A percentile compares a stretch with the other conserved stretches of the same genome.
Evolutionary conservation across 192 early-diverging fungal genomes (phyloP).

Genomic region (Backusella tuberculispora): DNA sequence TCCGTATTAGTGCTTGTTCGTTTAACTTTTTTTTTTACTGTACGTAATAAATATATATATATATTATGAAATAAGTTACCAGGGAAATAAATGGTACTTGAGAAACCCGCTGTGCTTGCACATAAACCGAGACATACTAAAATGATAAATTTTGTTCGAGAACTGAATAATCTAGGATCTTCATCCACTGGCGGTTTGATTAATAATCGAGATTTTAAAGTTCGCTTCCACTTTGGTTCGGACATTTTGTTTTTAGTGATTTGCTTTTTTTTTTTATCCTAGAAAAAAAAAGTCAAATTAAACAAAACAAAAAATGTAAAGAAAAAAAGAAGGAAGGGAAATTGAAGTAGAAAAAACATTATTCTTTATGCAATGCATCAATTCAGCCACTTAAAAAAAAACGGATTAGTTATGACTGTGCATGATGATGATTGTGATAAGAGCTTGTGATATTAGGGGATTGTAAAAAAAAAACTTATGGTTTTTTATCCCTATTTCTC

Average conservation of each 20-base stretch:
- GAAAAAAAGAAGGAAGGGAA: neutral
- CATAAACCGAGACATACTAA: slow-evolving; percentile 19
- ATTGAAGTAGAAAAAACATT: neutral
- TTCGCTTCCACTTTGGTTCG: slow-evolving; percentile 22
- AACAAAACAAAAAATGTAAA: too few relatives aligned
- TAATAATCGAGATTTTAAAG: slow-evolving; percentile 27
- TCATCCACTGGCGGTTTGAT: slow-evolving; percentile 24
- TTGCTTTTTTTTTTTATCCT: too few relatives aligned
- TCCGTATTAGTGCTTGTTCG: too few relatives aligned
- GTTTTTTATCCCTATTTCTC: too few relatives aligned
- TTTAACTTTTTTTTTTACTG: neutral
- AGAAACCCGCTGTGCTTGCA: slow-evolving; percentile 26
- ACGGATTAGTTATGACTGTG: too few relatives aligned
- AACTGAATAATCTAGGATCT: slow-evolving; percentile 22
- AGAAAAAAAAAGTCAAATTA: neutral
- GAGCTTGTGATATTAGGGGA: too few relatives aligned
- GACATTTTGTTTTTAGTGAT: neutral
- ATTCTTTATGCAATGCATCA: neutral
- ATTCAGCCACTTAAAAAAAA: neutral
- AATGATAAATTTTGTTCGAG: slow-evolving; percentile 24
- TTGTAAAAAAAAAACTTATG: too few relatives aligned
- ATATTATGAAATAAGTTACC: too few relatives aligned
- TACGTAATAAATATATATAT: too few relatives aligned
- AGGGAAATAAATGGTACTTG: slow-evolving; percentile 31
- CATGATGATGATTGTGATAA: too few relatives aligned